Evolutionary conservation across 192 early-diverging fungal genomes (phyloP), one percentile per base, ranked within the genome.

Genomic region (Podila epicladia): DNA sequence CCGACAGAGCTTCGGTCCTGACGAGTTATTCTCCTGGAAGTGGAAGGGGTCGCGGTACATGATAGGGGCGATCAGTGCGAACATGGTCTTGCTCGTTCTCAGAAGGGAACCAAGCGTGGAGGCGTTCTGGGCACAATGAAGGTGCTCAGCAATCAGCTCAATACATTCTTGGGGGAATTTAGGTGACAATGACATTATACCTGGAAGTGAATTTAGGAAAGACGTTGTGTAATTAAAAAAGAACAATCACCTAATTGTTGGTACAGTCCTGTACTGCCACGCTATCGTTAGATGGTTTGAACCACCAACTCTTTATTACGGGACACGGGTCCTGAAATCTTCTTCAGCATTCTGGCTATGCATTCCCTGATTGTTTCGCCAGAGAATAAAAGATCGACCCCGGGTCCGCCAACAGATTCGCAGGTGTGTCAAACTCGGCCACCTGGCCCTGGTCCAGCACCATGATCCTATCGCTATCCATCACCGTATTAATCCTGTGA

Each of bases 361-460:
- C 51, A 53, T 85, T 73, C n/a, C 85, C 85, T 55, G 85, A 82
- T 60, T 87, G 72, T 55, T 85, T 87, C 19, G 85, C 68, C 9
- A 87, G 64, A 28, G 83, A 83, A 66, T 85, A 87, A 55, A 85
- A 87, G 6, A 78, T 59, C 9, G 85, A 87, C 20, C 78, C 9
- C 12, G 65, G 57, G 49, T 82, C 31, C 55, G 67, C 58, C 48
- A 82, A 35, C 26, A 82, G 33, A 13, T 68, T 69, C 20, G 65
- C 57, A 55, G 78, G 78, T 22, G 72, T 67, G 62, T 82, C 78
- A 65, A 82, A 82, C 69, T 82, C 78, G 17, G 58, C 72, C 6
- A 82, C 78, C 24, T 85, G 64, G 3, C 96, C 96, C 32, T 91
- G 86, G 73, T 94, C 93, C 70, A 97, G 72, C 20, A 94, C 93